phyloP scores from a whole-genome alignment of 108 stramenopile genomes.

The Nitzschia palea region DNA sequence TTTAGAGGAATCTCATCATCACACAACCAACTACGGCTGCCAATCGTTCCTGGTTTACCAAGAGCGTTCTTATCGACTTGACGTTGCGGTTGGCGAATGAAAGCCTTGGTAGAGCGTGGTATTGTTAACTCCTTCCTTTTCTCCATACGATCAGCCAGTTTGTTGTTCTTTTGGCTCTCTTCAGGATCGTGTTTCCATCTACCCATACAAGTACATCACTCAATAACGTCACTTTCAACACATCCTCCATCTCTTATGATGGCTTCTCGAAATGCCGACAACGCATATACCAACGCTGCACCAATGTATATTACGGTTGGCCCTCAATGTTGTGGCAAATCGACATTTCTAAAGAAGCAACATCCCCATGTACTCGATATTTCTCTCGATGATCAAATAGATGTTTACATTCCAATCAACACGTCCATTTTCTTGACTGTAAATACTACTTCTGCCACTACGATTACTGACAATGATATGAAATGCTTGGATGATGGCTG shows the following conservation, averaged over 20 bases:
- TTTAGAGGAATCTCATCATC: too few relatives aligned
- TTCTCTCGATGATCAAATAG: conserved; percentile 72
- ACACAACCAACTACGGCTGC: too few relatives aligned
- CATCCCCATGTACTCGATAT: conserved; percentile 47
- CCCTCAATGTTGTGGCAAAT: conserved; percentile 77
- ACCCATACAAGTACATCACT: too few relatives aligned
- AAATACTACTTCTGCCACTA: not conserved
- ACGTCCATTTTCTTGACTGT: conserved; percentile 39
- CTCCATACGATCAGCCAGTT: too few relatives aligned
- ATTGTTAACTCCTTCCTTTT: too few relatives aligned
- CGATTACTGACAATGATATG: not conserved
- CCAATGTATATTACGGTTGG: conserved; percentile 81
- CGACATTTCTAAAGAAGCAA: conserved; percentile 46
- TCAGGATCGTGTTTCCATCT: too few relatives aligned
- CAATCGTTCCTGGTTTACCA: too few relatives aligned
- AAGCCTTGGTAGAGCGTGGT: too few relatives aligned
- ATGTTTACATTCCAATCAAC: conserved; percentile 63
- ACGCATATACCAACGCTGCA: conserved; percentile 20
- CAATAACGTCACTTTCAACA: too few relatives aligned
- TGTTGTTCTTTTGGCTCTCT: too few relatives aligned
- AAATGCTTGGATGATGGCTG: not conserved
- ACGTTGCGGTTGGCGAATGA: too few relatives aligned
- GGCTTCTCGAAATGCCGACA: not conserved
- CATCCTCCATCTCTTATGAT: not conserved
- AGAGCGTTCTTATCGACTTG: too few relatives aligned